These are phyloP conservation scores for Desmodesmus armatus DNA, from an alignment of 139 green algal species.

Conservation along the genomic window DNA sequence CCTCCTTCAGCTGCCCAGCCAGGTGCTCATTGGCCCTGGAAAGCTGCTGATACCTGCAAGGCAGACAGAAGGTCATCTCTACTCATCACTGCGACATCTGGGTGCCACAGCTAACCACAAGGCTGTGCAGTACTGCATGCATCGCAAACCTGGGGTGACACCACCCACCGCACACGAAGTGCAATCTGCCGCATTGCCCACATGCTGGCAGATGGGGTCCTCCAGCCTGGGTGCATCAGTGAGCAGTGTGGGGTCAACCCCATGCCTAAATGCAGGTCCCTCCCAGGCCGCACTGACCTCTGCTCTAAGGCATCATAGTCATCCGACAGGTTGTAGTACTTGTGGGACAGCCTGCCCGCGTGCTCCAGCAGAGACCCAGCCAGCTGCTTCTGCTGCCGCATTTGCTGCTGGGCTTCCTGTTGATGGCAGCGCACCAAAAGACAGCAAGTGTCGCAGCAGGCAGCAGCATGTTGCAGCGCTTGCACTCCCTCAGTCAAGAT, in stretches of 20 bases:
- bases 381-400: slow-evolving; percentile 31
- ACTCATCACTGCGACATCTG: too few relatives aligned
- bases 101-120: too few relatives aligned
- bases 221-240: too few relatives aligned
- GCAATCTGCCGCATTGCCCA: too few relatives aligned
- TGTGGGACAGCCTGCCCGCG: slow-evolving; percentile 36
- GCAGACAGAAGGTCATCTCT: too few relatives aligned
- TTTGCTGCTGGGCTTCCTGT: slow-evolving; percentile 16
- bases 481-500: too few relatives aligned
- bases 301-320: slow-evolving; percentile 12
- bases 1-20: slow-evolving; percentile 29
- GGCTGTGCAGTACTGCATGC: too few relatives aligned
- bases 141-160: too few relatives aligned
- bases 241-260: background rate
- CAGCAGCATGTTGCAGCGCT: background rate
- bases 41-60: slow-evolving; percentile 27
- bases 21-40: slow-evolving; percentile 27
- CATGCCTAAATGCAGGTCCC: too few relatives aligned
- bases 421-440: background rate
- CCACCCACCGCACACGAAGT: too few relatives aligned
- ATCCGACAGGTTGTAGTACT: slow-evolving; percentile 28
- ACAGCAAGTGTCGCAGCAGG: background rate
- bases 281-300: background rate
- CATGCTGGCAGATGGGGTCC: too few relatives aligned
- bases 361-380: slow-evolving; percentile 35